phyloP scores from a whole-genome alignment of 345 rosid genomes.

The Brassica incana region DNA sequence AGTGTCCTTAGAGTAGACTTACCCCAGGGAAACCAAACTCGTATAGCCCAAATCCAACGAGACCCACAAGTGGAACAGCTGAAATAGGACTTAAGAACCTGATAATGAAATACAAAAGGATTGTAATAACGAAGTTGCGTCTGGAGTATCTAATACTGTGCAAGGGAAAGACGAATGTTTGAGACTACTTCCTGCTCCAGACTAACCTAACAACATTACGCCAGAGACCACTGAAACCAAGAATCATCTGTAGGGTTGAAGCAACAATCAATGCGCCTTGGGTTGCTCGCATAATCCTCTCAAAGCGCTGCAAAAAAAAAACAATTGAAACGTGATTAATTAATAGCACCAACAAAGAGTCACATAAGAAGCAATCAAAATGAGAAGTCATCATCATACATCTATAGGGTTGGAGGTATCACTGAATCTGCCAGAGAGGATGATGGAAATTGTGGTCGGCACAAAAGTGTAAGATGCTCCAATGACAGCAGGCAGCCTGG shows the following conservation, averaged over 20 bases:
- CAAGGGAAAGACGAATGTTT: neutral
- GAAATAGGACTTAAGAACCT: slow-evolving; percentile 97
- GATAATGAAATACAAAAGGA: slow-evolving; percentile 45
- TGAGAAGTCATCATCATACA: slow-evolving; percentile 43
- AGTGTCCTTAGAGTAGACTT: slow-evolving; percentile 39
- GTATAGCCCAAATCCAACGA: slow-evolving; percentile 92
- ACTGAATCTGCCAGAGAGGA: slow-evolving; percentile 87
- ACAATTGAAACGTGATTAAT: neutral
- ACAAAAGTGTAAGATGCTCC: slow-evolving; percentile 93
- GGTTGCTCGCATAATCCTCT: slow-evolving; percentile 85
- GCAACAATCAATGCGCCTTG: slow-evolving; percentile 97
- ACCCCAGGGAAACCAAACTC: slow-evolving; percentile 98
- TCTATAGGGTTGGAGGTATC: slow-evolving; percentile 60
- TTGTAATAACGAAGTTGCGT: neutral
- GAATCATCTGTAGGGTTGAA: slow-evolving; percentile 92
- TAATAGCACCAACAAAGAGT: slow-evolving; percentile 7
- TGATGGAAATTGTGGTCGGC: slow-evolving; percentile 90
- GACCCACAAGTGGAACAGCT: slow-evolving; percentile 82
- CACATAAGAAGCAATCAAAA: neutral
- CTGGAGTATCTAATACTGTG: neutral
- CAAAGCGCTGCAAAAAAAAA: slow-evolving; percentile 57
- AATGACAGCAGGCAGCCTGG: slow-evolving; percentile 91
- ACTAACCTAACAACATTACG: slow-evolving; percentile 84
- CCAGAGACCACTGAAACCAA: slow-evolving; percentile 99
- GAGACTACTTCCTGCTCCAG: neutral